phyloP scores from a whole-genome alignment of 2,329 filamentous ascomycete species.

The Penicillium rolfsii region DNA sequence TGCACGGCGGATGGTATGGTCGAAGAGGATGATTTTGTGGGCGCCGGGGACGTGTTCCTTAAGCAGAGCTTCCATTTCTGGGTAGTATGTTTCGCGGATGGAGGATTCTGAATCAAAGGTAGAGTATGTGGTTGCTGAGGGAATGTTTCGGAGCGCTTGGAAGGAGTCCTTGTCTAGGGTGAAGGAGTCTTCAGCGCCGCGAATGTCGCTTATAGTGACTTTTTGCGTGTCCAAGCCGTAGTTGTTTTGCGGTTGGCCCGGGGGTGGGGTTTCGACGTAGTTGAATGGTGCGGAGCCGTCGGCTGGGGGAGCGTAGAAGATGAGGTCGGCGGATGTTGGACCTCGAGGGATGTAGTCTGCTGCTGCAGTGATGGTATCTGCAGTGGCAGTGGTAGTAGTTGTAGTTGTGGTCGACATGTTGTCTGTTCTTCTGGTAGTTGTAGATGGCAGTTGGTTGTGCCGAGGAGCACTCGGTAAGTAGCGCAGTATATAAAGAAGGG shows the following conservation, averaged over 20 bases:
- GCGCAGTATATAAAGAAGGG: not conserved
- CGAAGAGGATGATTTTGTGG: slow-evolving; percentile 73
- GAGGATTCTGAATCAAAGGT: slow-evolving; percentile 69
- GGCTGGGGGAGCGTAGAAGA: slow-evolving; percentile 66
- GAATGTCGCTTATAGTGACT: slow-evolving; percentile 71
- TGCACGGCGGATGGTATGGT: slow-evolving; percentile 81
- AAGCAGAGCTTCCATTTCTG: slow-evolving; percentile 76
- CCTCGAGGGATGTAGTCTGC: slow-evolving; percentile 58
- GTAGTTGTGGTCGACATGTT: slow-evolving; percentile 32
- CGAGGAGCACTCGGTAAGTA: not conserved
- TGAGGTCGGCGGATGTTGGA: slow-evolving; percentile 63
- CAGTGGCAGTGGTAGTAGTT: slow-evolving; percentile 26
- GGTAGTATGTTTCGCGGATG: slow-evolving; percentile 76
- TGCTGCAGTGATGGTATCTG: not conserved
- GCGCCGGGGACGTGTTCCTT: slow-evolving; percentile 68
- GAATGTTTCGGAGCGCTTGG: slow-evolving; percentile 62
- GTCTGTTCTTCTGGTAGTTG: slow-evolving; percentile 1
- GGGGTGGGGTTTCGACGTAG: slow-evolving; percentile 66
- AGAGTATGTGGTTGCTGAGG: slow-evolving; percentile 58
- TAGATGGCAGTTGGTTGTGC: not conserved
- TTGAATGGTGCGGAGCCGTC: slow-evolving; percentile 66
- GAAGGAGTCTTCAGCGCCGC: slow-evolving; percentile 68
- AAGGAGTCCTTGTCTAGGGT: slow-evolving; percentile 76
- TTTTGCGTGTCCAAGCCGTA: slow-evolving; percentile 56
- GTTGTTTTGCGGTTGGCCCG: slow-evolving; percentile 68